Conservation (phyloP, 106 monocot genomes). For the Gastrodia elata region DNA sequence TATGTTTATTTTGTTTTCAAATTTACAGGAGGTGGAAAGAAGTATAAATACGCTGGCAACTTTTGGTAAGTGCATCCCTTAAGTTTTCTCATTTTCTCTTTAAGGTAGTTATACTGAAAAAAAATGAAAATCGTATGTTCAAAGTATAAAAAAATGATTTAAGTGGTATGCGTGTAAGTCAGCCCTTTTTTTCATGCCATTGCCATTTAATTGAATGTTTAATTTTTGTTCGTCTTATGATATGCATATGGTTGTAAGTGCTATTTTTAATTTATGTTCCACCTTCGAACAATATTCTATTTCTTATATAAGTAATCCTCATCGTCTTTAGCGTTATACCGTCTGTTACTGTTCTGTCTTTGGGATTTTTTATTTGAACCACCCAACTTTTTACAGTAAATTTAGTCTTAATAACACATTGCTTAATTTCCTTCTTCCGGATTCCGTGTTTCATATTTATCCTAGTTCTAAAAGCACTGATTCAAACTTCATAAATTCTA, state of each 20-base stretch:
- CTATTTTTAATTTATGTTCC: background rate
- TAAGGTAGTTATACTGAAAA: background rate
- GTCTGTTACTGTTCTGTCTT: background rate
- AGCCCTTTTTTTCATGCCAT: background rate
- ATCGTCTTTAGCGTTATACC: background rate
- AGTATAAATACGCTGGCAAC: slow-evolving; percentile 59
- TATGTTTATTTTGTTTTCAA: background rate
- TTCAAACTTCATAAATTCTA: background rate
- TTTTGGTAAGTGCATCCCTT: slow-evolving; percentile 49
- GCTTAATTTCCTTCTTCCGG: background rate
- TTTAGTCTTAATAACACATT: background rate
- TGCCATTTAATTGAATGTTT: background rate
- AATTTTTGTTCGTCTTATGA: background rate
- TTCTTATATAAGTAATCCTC: background rate
- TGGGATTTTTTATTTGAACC: no score
- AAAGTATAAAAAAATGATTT: no score
- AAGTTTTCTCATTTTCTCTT: background rate
- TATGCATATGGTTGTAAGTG: background rate
- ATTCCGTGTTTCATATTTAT: background rate
- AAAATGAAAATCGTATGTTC: no score
- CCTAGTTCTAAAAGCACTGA: background rate
- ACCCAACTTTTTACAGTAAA: no score
- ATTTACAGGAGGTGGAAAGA: slow-evolving; percentile 85
- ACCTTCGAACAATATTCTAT: background rate
- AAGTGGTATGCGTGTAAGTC: no score